Base-by-base conservation (phyloP, 78 protist species). In the Emiliania huxleyi region DNA sequence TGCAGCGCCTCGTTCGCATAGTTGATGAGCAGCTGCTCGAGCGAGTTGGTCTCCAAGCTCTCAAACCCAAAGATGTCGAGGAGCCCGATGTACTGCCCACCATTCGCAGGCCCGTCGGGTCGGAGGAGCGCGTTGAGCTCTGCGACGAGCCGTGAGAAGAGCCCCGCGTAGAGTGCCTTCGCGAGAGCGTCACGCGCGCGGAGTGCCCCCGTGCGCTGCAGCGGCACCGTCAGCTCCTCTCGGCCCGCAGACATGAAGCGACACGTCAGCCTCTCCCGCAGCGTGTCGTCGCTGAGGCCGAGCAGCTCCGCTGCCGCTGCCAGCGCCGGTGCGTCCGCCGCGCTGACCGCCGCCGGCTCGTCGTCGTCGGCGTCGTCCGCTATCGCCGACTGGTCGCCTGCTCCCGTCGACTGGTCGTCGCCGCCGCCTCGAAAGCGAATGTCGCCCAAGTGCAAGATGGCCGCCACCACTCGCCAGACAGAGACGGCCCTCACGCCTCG, bases 11-110 rank as follows among this genome's bases (percentile, higher is more conserved):
- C 75, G 75, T 62, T 62, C 29, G 75, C 75, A 21, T 62, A 62
- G 75, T 62, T 62, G 75, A 62, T 62, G 75, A 8, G 23, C 37
- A 62, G 75, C 75, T 62, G 75, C 11, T 8, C 75, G 37, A 8
- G 75, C 75, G 75, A 23, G 33, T 62, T 8, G 75, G 23, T 19
- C 96, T 96, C 93, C 94, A 97, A 96, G 93, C 97, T 95, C 93
- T 98, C 99, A 90, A 98, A 98, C n/a, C 99, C 99, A 75, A 95
- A 98, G 77, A 98, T 97, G 94, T 98, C 99, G 21, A 98, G 95
- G 29, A 98, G 33, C 40, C 89, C 89, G 56, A 83, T 45, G 87
- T 12, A 71, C 19, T 6, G 5, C 42, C 3, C 62, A 52, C 62
- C 15, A 8, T 15, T 15, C 15, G 62, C 62, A 19, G 62, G 15